Percentiles rank a stretch among this genome's conserved stretches.
Conservation (phyloP, 345 rosid species). For the Euphorbia lathyris region DNA sequence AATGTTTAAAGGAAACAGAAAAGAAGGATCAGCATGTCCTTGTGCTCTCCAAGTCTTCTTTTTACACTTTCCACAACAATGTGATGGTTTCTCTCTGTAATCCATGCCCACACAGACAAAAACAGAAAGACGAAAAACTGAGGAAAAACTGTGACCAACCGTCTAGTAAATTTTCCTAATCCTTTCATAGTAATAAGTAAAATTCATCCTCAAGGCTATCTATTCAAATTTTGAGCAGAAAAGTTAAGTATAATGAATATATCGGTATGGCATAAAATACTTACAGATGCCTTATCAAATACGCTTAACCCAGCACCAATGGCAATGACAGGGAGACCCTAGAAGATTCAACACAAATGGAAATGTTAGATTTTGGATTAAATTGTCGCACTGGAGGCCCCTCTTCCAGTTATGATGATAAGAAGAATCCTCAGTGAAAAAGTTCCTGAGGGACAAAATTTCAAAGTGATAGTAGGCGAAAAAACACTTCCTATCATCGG, state of each 20-base stretch:
- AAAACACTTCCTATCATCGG: not conserved
- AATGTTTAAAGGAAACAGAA: not conserved
- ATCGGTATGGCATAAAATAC: slow-evolving; percentile 17
- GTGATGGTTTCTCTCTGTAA: not conserved
- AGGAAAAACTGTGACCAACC: not conserved
- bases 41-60: not conserved
- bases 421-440: not conserved
- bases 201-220: not conserved
- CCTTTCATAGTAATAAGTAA: not conserved
- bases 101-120: not conserved
- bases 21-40: not conserved
- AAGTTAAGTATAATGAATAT: not conserved
- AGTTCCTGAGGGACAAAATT: not conserved
- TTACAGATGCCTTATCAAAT: slow-evolving; percentile 91
- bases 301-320: slow-evolving; percentile 86
- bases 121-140: not conserved
- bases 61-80: not conserved
- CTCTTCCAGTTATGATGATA: not conserved
- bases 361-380: not conserved
- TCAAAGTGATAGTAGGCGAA: not conserved
- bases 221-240: not conserved
- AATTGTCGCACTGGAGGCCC: not conserved
- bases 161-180: not conserved
- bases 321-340: slow-evolving; percentile 89
- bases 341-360: slow-evolving; percentile 14